A percentile compares a stretch with the other conserved stretches of the same genome.
Conservation (phyloP, 1,284 basidiomycete genomes). For the Athelia sp. region DNA sequence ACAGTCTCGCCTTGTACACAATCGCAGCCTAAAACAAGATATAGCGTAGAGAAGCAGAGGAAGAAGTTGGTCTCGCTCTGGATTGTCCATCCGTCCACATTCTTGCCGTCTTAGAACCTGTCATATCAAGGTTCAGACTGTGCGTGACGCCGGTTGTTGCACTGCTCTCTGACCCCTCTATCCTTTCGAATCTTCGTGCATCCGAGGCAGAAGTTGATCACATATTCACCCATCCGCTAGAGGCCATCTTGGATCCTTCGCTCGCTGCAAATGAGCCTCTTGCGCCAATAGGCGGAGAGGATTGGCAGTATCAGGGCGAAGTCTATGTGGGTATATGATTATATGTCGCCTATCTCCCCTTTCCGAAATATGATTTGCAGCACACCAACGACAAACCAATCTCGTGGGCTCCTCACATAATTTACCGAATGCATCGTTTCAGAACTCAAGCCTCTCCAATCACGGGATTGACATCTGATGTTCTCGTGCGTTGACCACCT, state of each 20-base stretch:
- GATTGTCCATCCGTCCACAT: constrained; percentile 52
- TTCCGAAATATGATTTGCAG: constrained; percentile 21
- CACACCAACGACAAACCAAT: constrained; percentile 52
- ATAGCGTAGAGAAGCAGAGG: constrained; percentile 76
- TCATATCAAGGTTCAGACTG: constrained; percentile 59
- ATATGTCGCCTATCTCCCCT: constrained; percentile 6
- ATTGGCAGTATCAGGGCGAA: constrained; percentile 75
- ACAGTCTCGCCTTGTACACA: neutral
- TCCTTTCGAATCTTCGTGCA: constrained; percentile 51
- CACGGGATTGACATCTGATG: constrained; percentile 79
- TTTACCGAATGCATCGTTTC: constrained; percentile 74
- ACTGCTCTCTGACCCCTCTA: constrained; percentile 48
- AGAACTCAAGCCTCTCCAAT: constrained; percentile 70
- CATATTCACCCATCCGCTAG: constrained; percentile 77
- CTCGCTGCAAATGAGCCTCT: constrained; percentile 44
- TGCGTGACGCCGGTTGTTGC: constrained; percentile 72
- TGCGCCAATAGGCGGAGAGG: constrained; percentile 51
- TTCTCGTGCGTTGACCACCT: constrained; percentile 50
- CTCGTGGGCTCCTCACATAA: constrained; percentile 37
- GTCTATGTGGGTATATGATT: constrained; percentile 43
- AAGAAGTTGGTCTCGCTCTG: constrained; percentile 73
- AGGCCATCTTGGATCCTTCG: constrained; percentile 60
- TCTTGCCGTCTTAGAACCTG: constrained; percentile 64
- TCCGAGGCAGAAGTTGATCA: constrained; percentile 66
- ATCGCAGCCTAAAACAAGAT: neutral